Evolutionary conservation across 352 stramenopile genomes (phyloP).

Genomic region (Salisapilia sapeloensis): DNA sequence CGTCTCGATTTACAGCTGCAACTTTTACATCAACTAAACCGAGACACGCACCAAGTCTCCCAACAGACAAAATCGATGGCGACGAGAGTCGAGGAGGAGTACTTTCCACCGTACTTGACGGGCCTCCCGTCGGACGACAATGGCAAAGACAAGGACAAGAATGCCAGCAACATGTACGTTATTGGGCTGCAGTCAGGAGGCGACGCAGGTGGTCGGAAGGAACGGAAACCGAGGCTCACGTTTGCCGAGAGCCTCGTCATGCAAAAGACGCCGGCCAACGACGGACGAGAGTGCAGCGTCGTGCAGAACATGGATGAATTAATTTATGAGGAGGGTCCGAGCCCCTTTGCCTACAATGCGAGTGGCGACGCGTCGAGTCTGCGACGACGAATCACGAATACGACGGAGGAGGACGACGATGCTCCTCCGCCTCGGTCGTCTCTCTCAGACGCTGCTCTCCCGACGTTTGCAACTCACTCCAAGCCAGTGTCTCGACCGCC

Average conservation of each 20-base stretch:
- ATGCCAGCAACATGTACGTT: slow-evolving; percentile 13
- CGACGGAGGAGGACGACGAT: neutral
- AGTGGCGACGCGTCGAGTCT: slow-evolving; percentile 5
- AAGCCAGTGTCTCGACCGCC: neutral
- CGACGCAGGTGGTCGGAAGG: slow-evolving; percentile 9
- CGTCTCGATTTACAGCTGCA: too few species aligned
- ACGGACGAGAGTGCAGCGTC: slow-evolving; percentile 8
- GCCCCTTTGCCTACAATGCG: slow-evolving; percentile 15
- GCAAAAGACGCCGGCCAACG: slow-evolving; percentile 20
- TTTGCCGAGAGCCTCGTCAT: slow-evolving; percentile 59
- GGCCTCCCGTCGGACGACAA: slow-evolving; percentile 20
- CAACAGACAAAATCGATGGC: too few species aligned
- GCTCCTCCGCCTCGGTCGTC: too few species aligned
- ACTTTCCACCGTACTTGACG: slow-evolving; percentile 58
- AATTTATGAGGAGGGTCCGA: slow-evolving; percentile 30
- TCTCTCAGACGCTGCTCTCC: too few species aligned
- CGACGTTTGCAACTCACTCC: too few species aligned
- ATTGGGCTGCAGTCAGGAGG: slow-evolving; percentile 6
- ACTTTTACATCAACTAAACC: too few species aligned
- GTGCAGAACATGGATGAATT: slow-evolving; percentile 4
- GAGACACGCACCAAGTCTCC: too few species aligned
- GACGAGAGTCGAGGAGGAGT: slow-evolving; percentile 72
- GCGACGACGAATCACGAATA: neutral
- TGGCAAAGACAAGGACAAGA: slow-evolving; percentile 32
- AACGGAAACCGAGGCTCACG: slow-evolving; percentile 22